Conservation (phyloP, 257 asterid species). For the Solanum chilense region DNA sequence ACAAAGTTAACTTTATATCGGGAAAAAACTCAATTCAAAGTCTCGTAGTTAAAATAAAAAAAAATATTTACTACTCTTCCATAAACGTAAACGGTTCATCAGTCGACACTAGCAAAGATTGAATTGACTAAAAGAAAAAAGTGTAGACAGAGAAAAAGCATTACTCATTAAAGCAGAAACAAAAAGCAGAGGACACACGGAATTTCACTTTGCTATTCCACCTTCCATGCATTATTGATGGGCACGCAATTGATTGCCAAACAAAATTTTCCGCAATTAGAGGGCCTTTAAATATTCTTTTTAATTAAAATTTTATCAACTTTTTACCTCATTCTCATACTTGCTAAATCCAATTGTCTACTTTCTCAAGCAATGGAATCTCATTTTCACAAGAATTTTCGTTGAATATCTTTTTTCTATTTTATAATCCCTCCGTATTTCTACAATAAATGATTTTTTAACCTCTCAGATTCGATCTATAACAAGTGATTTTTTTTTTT, state of each 20-base stretch:
- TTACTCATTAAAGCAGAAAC: background rate
- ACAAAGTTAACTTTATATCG: too few species aligned
- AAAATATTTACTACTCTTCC: too few species aligned
- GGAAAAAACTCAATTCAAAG: accelerated
- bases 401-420: background rate
- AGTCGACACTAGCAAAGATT: background rate
- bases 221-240: background rate
- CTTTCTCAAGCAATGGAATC: background rate
- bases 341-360: background rate
- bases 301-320: background rate
- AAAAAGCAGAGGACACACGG: conserved; percentile 4
- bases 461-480: background rate
- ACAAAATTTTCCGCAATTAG: background rate
- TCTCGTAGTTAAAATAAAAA: background rate
- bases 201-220: conserved; percentile 4
- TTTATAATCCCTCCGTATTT: background rate
- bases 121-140: conserved; percentile 14
- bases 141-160: background rate
- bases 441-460: background rate
- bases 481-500: background rate
- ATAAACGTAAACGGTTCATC: background rate
- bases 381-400: background rate
- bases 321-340: background rate
- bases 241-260: conserved; percentile 3
- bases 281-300: background rate